Evolutionary conservation across 495 filamentous ascomycete species (phyloP).

Genomic region (Thermothielavioides terrestris): DNA sequence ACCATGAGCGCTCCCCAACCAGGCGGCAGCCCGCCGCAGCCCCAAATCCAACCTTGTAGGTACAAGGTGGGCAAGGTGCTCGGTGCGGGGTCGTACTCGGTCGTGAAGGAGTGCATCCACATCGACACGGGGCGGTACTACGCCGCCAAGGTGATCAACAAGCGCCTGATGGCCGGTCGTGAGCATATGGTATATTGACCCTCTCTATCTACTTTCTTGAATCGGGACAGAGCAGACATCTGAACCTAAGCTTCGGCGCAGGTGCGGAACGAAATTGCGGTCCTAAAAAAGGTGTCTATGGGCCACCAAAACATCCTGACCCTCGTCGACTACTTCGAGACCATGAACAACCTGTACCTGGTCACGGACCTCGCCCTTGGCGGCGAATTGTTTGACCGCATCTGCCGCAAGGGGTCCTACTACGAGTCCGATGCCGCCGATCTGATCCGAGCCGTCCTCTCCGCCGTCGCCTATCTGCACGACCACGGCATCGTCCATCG

Average conservation of each 20-base stretch:
- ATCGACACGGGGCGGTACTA: slow-evolving; percentile 97
- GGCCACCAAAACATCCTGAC: slow-evolving; percentile 97
- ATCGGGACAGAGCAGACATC: too few relatives aligned
- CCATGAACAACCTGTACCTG: slow-evolving; percentile 97
- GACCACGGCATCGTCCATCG: slow-evolving; percentile 98
- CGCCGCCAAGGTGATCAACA: slow-evolving; percentile 99
- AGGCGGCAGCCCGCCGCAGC: slow-evolving; percentile 24
- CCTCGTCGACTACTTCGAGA: slow-evolving; percentile 98
- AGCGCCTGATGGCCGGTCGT: slow-evolving; percentile 91
- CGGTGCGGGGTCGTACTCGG: slow-evolving; percentile 92
- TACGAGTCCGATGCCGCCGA: slow-evolving; percentile 96
- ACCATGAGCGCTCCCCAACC: slow-evolving; percentile 28
- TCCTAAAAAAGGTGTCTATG: slow-evolving; percentile 93
- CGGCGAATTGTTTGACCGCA: slow-evolving; percentile 95
- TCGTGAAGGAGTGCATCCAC: slow-evolving; percentile 99
- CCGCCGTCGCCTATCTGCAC: slow-evolving; percentile 95
- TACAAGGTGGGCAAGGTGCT: slow-evolving; percentile 99
- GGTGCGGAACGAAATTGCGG: slow-evolving; percentile 97
- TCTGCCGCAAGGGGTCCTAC: slow-evolving; percentile 96
- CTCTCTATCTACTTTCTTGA: not conserved
- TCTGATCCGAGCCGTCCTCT: slow-evolving; percentile 86
- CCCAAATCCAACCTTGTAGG: slow-evolving; percentile 50
- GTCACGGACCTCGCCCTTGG: slow-evolving; percentile 95
- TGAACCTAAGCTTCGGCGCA: slow-evolving; percentile 23
- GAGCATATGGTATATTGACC: slow-evolving; percentile 93